Base-by-base conservation (phyloP, 148 eudicot genomes). In the Rhododendron simsii region DNA sequence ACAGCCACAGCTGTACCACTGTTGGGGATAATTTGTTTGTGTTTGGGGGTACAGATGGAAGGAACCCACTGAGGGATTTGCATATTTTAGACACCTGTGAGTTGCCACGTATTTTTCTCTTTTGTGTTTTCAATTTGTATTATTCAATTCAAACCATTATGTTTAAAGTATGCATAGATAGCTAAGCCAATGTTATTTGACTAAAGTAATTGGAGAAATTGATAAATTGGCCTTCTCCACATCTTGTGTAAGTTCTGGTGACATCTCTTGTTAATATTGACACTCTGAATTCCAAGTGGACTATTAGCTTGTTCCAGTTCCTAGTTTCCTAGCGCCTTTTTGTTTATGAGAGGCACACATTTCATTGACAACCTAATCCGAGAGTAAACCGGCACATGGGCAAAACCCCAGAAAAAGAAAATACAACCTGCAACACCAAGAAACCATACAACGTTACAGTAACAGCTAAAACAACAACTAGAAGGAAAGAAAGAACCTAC, bases 1-100 rank as follows among this genome's bases (percentile, higher is more conserved):
- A 96, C 87, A 96, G 98, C 90, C 99, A 96, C 84, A 94, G 94
- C 83, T 96, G 98, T 87, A 94, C 99, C 28, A 82, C 99, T 78
- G 93, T 97, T 61, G 95, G 94, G 74, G 93, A 97, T 83, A 88
- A 89, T 87, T 91, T 97, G 84, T 94, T 92, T 86, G 92, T 96
- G 76, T 96, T 96, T 87, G 98, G 98, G 37, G 98, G 98, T 74
- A 94, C 98, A 44, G 96, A 94, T 92, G 98, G 98, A 82, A 84
- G 80, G 84, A 90, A 87, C 14, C 93, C 98, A 15, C 98, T 96
- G 14, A 89, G 84, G 83, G 98, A 96, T 88, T 90, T 96, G 94
- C 93, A 92, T 84, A 80, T 94, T 76, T 87, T 96, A 85, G 91
- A 96, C 84, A 96, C 98, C 41, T 80, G 98, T 96, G 91, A 94